Base-by-base conservation (phyloP, 192 early-diverging fungal genomes). In the Coemansia sp. region DNA sequence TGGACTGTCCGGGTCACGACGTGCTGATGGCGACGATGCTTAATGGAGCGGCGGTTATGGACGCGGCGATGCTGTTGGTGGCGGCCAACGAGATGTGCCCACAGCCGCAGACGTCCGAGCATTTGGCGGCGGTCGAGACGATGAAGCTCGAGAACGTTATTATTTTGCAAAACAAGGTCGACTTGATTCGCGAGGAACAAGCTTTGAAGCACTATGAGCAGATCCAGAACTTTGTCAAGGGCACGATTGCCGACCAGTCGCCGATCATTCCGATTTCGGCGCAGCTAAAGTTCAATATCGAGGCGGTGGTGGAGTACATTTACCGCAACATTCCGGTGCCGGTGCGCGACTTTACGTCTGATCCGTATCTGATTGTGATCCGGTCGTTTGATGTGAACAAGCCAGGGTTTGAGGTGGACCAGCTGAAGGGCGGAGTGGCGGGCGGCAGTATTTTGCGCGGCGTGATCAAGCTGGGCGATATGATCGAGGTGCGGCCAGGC, bases 11-110 rank as follows among this genome's bases (percentile, higher is more conserved):
- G 26, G 97, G 97, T 47, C 96, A 99, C 92, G 97, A 99, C 83
- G 92, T 98, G 91, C 91, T 97, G 65, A 98, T 97, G 97, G 92
- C 95, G 35, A 97, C 95, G 61, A 98, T 99, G 97, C 85, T 99
- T 64, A 96, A 94, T 85, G 97, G 97, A 65, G 93, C 93, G 37
- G 96, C 96, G 26, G 95, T 98, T 60, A 98, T 98, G 96, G 96
- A 98, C 84, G 96, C 96, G 47, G 97, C 97, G 5, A 78, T 99
- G 67, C 87, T 99, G 48, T 84, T 99, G 68, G 92, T 99, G 85
- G 96, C 97, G 4, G 97, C 91, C 64, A 99, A 99, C 82, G 97
- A 98, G 85, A 87, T 90, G 11, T 98, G 97, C 84, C 97, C 97
- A 41, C 97, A 99, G 85, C 97, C 97, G 23, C 97, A 99, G 84